phyloP scores from a whole-genome alignment of 2,329 filamentous ascomycete species.

The Cladosporium phlei region DNA sequence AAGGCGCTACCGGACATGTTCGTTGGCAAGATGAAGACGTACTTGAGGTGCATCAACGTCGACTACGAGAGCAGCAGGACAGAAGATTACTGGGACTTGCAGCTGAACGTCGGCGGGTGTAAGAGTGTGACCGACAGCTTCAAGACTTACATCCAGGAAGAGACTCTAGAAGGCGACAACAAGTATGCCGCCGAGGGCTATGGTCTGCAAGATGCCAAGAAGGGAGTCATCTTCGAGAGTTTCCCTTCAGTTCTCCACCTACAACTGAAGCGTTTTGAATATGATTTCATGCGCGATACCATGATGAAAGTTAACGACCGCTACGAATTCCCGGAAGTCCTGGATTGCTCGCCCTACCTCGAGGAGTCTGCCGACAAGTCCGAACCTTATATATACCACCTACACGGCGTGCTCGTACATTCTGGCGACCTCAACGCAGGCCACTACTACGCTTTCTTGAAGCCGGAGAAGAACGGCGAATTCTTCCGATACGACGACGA shows the following conservation, averaged over 20 bases:
- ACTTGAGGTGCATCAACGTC: conserved; percentile 97
- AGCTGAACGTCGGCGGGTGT: conserved; percentile 93
- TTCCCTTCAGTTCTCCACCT: conserved; percentile 93
- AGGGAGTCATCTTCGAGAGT: conserved; percentile 93
- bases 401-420: conserved; percentile 93
- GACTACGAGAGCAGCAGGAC: conserved; percentile 92
- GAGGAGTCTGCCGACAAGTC: conserved; percentile 80
- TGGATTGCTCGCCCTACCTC: conserved; percentile 82
- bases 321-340: conserved; percentile 80
- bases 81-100: conserved; percentile 98
- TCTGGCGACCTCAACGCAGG: conserved; percentile 95
- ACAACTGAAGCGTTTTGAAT: conserved; percentile 95
- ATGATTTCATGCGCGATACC: conserved; percentile 89
- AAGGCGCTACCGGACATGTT: conserved; percentile 87
- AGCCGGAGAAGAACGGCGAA: conserved; percentile 84
- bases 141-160: conserved; percentile 91
- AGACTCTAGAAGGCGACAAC: conserved; percentile 96
- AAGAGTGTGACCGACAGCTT: conserved; percentile 92
- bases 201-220: conserved; percentile 92
- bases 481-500: conserved; percentile 99
- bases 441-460: conserved; percentile 96
- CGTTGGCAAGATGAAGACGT: conserved; percentile 96
- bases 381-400: conserved; percentile 83
- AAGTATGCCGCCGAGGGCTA: conserved; percentile 92
- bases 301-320: conserved; percentile 99